These are phyloP conservation scores for Blastocystis sp. DNA, from an alignment of 352 stramenopile species.

Conservation along the genomic window DNA sequence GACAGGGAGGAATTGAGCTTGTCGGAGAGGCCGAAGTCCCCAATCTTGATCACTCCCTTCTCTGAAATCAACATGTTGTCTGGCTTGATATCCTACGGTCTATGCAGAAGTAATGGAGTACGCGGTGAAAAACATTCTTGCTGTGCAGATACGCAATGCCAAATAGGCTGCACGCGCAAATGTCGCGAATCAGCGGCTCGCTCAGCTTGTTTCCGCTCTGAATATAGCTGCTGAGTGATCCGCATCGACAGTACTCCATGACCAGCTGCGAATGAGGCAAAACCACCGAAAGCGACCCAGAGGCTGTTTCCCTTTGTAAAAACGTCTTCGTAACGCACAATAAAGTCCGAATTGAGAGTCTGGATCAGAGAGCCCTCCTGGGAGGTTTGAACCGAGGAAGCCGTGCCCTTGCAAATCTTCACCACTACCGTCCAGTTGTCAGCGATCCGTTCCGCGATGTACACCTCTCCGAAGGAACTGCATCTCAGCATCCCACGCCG, in stretches of 20 bases:
- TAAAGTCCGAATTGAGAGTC: constrained; percentile 69
- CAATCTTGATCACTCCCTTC: constrained; percentile 65
- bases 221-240: constrained; percentile 70
- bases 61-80: too few species aligned
- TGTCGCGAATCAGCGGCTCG: constrained; percentile 65
- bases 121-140: constrained; percentile 72
- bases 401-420: constrained; percentile 41
- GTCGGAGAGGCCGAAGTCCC: constrained; percentile 80
- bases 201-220: constrained; percentile 8
- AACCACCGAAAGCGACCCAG: constrained; percentile 1
- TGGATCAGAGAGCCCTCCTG: constrained; percentile 71
- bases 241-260: constrained; percentile 71
- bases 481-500: not conserved
- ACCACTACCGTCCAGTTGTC: not conserved
- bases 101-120: not conserved
- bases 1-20: constrained; percentile 92
- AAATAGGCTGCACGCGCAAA: constrained; percentile 67
- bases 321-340: constrained; percentile 70
- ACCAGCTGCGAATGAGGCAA: constrained; percentile 69
- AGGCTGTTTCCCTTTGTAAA: constrained; percentile 68
- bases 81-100: constrained; percentile 72
- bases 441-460: not conserved
- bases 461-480: constrained; percentile 40
- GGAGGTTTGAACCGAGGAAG: not conserved
- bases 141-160: constrained; percentile 72